Percentiles rank a stretch among this genome's conserved stretches.
phyloP scores from a whole-genome alignment of 2,329 filamentous ascomycete species.

The Penicillium corylophilum region DNA sequence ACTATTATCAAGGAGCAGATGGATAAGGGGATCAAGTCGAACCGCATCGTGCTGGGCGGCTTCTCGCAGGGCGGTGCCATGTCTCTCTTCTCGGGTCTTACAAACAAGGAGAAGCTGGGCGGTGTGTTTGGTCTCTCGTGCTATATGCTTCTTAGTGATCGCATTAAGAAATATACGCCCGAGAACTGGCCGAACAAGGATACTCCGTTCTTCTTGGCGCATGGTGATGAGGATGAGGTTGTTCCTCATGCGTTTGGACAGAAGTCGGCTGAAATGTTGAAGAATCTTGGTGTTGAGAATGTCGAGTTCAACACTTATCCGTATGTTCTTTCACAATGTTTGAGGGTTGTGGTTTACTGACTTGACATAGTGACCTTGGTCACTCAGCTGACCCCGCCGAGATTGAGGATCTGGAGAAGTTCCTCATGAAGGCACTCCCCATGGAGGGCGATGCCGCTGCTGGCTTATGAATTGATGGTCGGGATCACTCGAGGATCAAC shows the following conservation, averaged over 20 bases:
- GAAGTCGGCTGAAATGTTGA: slow-evolving; percentile 65
- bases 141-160: slow-evolving; percentile 71
- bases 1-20: slow-evolving; percentile 77
- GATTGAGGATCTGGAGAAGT: slow-evolving; percentile 75
- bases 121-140: slow-evolving; percentile 83
- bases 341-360: background rate
- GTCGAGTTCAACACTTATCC: slow-evolving; percentile 74
- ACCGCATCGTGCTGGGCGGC: slow-evolving; percentile 74
- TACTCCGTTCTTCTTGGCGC: slow-evolving; percentile 84
- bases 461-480: slow-evolving; percentile 37
- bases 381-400: slow-evolving; percentile 78
- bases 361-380: slow-evolving; percentile 58
- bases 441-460: slow-evolving; percentile 40
- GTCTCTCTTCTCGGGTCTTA: slow-evolving; percentile 76
- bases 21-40: slow-evolving; percentile 73
- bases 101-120: slow-evolving; percentile 70
- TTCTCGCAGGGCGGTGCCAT: slow-evolving; percentile 79
- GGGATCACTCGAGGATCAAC: background rate
- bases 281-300: slow-evolving; percentile 64
- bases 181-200: slow-evolving; percentile 63
- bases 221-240: slow-evolving; percentile 75
- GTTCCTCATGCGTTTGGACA: slow-evolving; percentile 69
- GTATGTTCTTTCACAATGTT: slow-evolving; percentile 48
- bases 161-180: slow-evolving; percentile 58
- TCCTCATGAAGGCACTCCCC: slow-evolving; percentile 55